Percentiles rank a stretch among this genome's conserved stretches.
Conservation (phyloP, 768 basidiomycete species). For the Mycena leptocephala region DNA sequence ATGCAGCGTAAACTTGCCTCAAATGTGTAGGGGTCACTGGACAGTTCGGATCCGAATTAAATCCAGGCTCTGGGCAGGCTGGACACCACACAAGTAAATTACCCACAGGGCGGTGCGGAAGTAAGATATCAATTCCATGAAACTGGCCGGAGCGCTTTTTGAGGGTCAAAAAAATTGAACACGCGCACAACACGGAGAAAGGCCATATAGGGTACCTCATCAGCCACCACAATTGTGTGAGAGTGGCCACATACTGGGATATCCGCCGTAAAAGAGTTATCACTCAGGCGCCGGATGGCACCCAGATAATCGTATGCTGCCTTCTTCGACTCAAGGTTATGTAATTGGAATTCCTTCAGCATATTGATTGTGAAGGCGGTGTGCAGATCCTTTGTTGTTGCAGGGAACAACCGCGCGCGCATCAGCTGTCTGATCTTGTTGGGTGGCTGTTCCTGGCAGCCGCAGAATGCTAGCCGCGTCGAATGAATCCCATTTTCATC, state of each 20-base stretch:
- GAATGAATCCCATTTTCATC: constrained; percentile 46
- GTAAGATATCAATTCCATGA: constrained; percentile 40
- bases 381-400: constrained; percentile 37
- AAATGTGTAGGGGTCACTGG: no score
- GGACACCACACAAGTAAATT: constrained; percentile 39
- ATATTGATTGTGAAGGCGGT: constrained; percentile 45
- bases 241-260: constrained; percentile 34
- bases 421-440: constrained; percentile 43
- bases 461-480: constrained; percentile 42
- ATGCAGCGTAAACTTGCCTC: no score
- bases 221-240: not conserved
- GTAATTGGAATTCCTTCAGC: constrained; percentile 43
- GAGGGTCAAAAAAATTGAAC: constrained; percentile 35
- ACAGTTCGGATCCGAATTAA: constrained; percentile 9
- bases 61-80: constrained; percentile 38
- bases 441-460: constrained; percentile 26
- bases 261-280: constrained; percentile 34
- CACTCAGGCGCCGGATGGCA: constrained; percentile 38
- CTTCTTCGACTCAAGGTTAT: constrained; percentile 42
- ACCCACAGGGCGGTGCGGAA: constrained; percentile 30
- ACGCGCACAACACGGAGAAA: constrained; percentile 41
- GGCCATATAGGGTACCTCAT: constrained; percentile 29
- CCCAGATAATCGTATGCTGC: constrained; percentile 45
- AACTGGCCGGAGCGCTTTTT: constrained; percentile 37
- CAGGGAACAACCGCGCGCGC: constrained; percentile 44